Evolutionary conservation across 148 eudicot genomes (phyloP), one percentile per base, ranked within the genome.

Genomic region (Chenopodium quinoa): DNA sequence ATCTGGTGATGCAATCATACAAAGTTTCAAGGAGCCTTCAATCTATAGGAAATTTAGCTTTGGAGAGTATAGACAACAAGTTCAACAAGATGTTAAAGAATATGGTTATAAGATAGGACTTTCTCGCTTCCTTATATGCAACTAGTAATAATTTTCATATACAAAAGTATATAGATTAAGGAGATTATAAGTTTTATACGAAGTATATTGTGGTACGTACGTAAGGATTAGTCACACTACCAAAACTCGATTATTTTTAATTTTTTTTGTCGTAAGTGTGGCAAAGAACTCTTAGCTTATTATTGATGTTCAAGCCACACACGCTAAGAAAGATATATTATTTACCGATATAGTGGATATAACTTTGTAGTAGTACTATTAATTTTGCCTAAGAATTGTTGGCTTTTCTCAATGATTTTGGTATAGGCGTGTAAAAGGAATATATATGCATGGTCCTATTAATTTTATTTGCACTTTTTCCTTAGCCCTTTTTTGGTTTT

Each of bases 41-140:
- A 66, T 88, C 1, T 95, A 95, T 58, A 86, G 62, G 71, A 85
- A 85, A 75, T 95, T 95, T 76, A 95, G 88, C 88, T 95, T 92
- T 72, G 73, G 87, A 66, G 98, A 95, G 69, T 95, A 81, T 82
- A 87, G 90, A 78, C 85, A 92, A 65, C 97, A 95, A 76, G 93
- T 95, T 56, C 88, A 91, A 82, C 85, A 85, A 31, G 99, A 93
- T 88, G 99, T 95, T 73, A 80, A 78, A 40, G 78, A 48, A 62
- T 84, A 87, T 72, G 99, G 99, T 69, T 77, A 83, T 80, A 95
- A 95, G 81, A 83, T 93, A 13, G 99, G 99, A 10, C 95, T 95
- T 66, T 83, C 93, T 1, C 89, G 93, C 82, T 93, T 95, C 75
- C 86, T 89, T 19, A 56, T 84, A 32, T 85, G 75, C 46, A 31